phyloP scores from a whole-genome alignment of 1,139 yeast genomes.

The Yamadazyma sp. region DNA sequence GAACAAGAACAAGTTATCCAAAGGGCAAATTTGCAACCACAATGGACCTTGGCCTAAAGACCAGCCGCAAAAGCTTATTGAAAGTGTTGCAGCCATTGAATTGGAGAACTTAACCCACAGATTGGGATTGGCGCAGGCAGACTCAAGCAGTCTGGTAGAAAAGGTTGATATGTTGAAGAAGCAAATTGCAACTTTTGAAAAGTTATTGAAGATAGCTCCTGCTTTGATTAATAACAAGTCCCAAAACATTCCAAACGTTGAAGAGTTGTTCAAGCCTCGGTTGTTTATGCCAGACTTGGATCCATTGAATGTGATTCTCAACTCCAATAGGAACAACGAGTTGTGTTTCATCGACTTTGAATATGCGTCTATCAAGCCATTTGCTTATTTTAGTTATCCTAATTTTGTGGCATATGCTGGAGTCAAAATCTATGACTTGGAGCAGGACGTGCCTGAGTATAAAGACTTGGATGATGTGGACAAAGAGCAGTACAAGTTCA shows the following conservation, averaged over 20 bases:
- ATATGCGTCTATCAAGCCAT: slow-evolving; percentile 76
- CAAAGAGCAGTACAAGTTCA: slow-evolving; percentile 77
- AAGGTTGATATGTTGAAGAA: slow-evolving; percentile 41
- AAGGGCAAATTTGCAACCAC: slow-evolving; percentile 43
- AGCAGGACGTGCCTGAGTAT: slow-evolving; percentile 73
- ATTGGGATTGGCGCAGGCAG: slow-evolving; percentile 55
- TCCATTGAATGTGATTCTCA: slow-evolving; percentile 77
- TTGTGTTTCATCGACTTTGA: slow-evolving; percentile 77
- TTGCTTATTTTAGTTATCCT: slow-evolving; percentile 75
- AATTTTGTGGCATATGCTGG: slow-evolving; percentile 84
- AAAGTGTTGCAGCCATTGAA: slow-evolving; percentile 66
- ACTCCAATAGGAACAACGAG: slow-evolving; percentile 31
- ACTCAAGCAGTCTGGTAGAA: slow-evolving; percentile 45
- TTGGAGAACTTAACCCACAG: slow-evolving; percentile 60
- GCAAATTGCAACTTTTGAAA: slow-evolving; percentile 59
- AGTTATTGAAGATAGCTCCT: slow-evolving; percentile 55
- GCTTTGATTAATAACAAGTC: slow-evolving; percentile 52
- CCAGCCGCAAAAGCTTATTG: slow-evolving; percentile 58
- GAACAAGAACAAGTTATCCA: slow-evolving; percentile 51
- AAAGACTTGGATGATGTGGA: slow-evolving; percentile 67
- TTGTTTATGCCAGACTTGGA: slow-evolving; percentile 81
- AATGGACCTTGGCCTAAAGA: slow-evolving; percentile 77
- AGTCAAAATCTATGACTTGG: slow-evolving; percentile 73
- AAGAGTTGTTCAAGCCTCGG: slow-evolving; percentile 69
- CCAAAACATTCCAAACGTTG: slow-evolving; percentile 55